Evolutionary conservation across 2,329 filamentous ascomycete species (phyloP).

Genomic region (Fusarium luffae): DNA sequence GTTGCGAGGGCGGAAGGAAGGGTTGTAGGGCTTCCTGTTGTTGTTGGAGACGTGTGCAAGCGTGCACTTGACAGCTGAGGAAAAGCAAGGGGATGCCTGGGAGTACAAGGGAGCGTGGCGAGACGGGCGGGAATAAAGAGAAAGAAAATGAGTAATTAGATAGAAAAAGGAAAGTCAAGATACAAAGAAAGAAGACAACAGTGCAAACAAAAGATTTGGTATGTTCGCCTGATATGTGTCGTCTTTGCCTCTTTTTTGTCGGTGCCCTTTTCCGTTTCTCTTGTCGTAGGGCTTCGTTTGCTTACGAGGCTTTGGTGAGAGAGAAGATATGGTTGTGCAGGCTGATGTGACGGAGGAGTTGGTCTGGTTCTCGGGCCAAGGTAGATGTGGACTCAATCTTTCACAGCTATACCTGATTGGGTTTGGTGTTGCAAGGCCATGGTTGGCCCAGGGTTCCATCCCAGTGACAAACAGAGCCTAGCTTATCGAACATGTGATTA

Average conservation of each 20-base stretch:
- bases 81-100: constrained; percentile 29
- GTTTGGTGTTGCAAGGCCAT: not conserved
- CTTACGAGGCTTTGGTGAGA: constrained; percentile 43
- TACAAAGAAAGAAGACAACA: not conserved
- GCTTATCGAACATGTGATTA: not conserved
- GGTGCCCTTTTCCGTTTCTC: not conserved
- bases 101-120: constrained; percentile 32
- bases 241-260: constrained; percentile 4
- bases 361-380: constrained; percentile 25
- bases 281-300: constrained; percentile 18
- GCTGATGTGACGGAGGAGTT: constrained; percentile 42
- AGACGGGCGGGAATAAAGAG: constrained; percentile 8
- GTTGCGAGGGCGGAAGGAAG: constrained; percentile 24
- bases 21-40: constrained; percentile 9
- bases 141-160: constrained; percentile 4
- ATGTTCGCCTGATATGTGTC: constrained; percentile 4
- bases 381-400: constrained; percentile 28
- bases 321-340: constrained; percentile 37
- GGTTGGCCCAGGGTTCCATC: constrained; percentile 13
- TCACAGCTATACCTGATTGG: not conserved
- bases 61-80: constrained; percentile 14
- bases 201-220: not conserved
- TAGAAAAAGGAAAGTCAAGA: constrained; percentile 3
- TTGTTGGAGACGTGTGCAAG: constrained; percentile 21
- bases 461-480: constrained; percentile 19